These are phyloP conservation scores for Aspergillus tamarii DNA, from an alignment of 2,329 filamentous ascomycete species.

Conservation along the genomic window DNA sequence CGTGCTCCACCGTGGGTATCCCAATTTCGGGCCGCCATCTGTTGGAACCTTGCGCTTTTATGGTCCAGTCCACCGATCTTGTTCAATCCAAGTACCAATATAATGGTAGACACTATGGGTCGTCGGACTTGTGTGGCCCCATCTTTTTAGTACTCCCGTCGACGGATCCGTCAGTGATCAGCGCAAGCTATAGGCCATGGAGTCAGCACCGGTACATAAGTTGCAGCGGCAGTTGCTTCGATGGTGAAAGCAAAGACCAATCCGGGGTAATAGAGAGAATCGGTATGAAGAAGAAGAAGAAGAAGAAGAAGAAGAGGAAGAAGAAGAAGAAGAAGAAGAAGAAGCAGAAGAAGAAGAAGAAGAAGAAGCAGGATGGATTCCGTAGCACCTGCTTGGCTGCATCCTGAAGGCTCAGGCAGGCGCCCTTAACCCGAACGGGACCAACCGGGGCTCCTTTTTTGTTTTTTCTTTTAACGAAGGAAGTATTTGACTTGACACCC, in stretches of 20 bases:
- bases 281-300: neutral
- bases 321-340: neutral
- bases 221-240: neutral
- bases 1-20: conserved; percentile 22
- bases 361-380: neutral
- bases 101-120: conserved; percentile 1
- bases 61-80: conserved; percentile 6
- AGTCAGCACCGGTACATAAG: neutral
- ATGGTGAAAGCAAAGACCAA: neutral
- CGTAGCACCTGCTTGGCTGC: neutral
- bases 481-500: neutral
- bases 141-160: neutral
- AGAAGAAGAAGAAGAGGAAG: too few relatives aligned
- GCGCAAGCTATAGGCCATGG: neutral
- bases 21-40: conserved; percentile 22
- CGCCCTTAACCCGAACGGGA: conserved; percentile 8
- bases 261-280: neutral
- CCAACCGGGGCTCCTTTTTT: neutral
- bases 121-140: neutral
- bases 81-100: neutral
- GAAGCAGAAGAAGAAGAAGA: neutral
- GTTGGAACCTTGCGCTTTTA: neutral
- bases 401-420: conserved; percentile 6
- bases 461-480: neutral
- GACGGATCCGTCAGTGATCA: neutral